Evolutionary conservation across 2,329 filamentous ascomycete species (phyloP), one percentile per base, ranked within the genome.

Genomic region (Calonectria leucothoes): DNA sequence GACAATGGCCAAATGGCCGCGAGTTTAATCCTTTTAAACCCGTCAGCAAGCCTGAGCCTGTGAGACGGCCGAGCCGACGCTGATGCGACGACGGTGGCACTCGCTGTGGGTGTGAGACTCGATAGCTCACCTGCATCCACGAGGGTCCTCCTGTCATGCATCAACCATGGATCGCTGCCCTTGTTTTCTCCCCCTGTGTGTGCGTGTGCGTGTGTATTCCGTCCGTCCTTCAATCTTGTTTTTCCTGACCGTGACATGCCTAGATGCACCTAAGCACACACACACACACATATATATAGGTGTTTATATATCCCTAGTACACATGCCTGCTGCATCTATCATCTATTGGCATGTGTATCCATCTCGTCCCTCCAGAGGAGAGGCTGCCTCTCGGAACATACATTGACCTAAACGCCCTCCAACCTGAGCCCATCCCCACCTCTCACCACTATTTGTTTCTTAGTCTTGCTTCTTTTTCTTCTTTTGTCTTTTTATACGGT

Each of bases 41-140:
- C 11, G 61, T 66, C 15, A 59, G 69, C 61, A 48, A 42, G 42
- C 55, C n/a, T 10, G 33, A 59, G 55, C n/a, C 33, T 37, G 55
- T 37, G 33, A 59, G 55, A 59, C n/a, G 31, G 33, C 33, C 20
- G 33, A 59, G n/a, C 55, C 55, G 55, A 33, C 31, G 55, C 55
- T 59, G 55, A 59, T 59, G 55, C 31, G 31, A 57, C 35, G 52
- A 59, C 55, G 55, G 55, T 35, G 25, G 33, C 55, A 39, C 35
- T 37, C 48, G 64, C 27, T 33, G 64, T 37, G 31, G 63, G 63
- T 45, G 55, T 69, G 67, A 52, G 55, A 69, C 57, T 64, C 45
- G 69, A 67, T 71, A 67, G 69, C 69, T 71, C 69, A 71, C 69
- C 52, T 67, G 69, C 69, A 71, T 71, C 64, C 52, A 20, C 49